Evolutionary conservation across 495 filamentous ascomycete genomes (phyloP), one percentile per base, ranked within the genome.

Genomic region (Podospora bellae-mahoneyi): DNA sequence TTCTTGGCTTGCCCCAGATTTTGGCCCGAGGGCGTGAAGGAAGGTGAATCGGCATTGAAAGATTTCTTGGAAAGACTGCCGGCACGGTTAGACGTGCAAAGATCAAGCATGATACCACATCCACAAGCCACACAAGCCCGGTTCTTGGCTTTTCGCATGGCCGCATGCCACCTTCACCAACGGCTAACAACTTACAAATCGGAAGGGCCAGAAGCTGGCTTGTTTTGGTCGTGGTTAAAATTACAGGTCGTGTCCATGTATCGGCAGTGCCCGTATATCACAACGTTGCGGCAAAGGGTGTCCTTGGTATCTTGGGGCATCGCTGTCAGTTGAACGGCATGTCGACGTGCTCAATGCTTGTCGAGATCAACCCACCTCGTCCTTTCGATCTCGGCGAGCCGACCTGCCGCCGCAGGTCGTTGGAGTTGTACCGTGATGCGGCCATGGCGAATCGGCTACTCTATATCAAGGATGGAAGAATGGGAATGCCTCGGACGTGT

Each of bases 41-140:
- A 90, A 16, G 96, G 95, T 15, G 95, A 97, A 70, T 98, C 95
- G 72, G 96, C 94, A 77, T 97, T 98, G 72, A 99, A 87, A 16
- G 89, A 82, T 81, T 94, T 93, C 81, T 90, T 95, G 66, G 84
- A 78, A 69, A 82, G 83, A 71, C 76, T 75, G 72, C 48, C 34
- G 65, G 26, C 19, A 1, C 4, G 13, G 32, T 34, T 34, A 62
- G 39, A 5, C 48, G 30, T 13, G 13, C 30, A 32, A 32, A 32
- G 7, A 32, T 32, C 30, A 32, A 32, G 30, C 30, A 32, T 32
- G 30, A 32, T 18, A 4, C 9, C 5, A 16, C 39, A 48, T 16
- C 39, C 39, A 10, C 7, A 5, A 48, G 39, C 9, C 39, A 48
- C 39, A 3, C 39, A 13, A 48, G 13, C 39, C 13, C 39, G 2